Evolutionary conservation across 2,329 filamentous ascomycete species (phyloP), one percentile per base, ranked within the genome.

Genomic region (Atkinsonella texensis): DNA sequence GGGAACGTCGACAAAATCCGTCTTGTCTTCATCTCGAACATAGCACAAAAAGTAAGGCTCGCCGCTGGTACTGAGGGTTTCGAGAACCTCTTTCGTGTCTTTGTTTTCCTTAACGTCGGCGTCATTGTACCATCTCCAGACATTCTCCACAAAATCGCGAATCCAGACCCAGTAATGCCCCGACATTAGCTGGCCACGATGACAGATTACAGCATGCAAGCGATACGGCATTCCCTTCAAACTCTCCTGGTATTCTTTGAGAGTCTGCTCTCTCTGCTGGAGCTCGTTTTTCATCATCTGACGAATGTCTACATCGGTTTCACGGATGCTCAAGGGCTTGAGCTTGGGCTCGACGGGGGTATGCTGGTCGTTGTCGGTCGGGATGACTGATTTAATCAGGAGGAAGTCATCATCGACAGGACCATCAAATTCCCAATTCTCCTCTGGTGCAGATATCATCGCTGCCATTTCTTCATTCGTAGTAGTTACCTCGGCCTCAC

Each of bases 81-180:
- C 74, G 56, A 93, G 83, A 41, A 95, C 87, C 48, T 84, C 79
- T 15, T 74, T 73, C 8, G 78, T 74, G 59, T 87, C 77, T 28
- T 81, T 77, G 53, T 77, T 73, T 56, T 87, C 81, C 2, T 80
- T 83, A 23, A 98, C 89, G 15, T 76, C 77, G 50, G 85, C 84
- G 62, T 98, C 93, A 64, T 98, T 98, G 74, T 96, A 98, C 62
- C 87, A 89, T 52, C 89, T 84, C 90, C 93, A 98, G 18, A 90
- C 73, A 42, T 80, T 78, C 46, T 81, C 79, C 57, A 84, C 79
- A 65, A 95, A 95, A 69, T 97, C 93, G 62, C 83, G 87, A 56
- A 98, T 94, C 77, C 90, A 96, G 44, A 96, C 89, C 84, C 89
- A 96, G 70, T 97, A 98, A 67, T 98, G 93, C 0, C 93, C 93